phyloP scores from a whole-genome alignment of 1,284 basidiomycete species.

The Cryptococcus floricola region DNA sequence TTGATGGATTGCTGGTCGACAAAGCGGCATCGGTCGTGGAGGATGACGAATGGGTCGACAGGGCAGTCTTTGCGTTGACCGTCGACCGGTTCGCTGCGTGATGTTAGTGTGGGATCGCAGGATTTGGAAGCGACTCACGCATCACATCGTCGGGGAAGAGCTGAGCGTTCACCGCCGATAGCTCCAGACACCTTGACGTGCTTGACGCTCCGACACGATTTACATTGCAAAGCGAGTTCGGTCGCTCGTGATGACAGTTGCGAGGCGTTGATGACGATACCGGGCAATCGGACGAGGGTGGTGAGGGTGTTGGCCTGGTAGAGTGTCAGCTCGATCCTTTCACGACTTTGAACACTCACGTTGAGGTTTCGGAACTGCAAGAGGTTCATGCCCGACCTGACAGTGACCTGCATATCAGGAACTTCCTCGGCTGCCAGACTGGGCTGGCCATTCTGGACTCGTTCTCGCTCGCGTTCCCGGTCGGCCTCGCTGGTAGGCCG shows the following conservation, averaged over 20 bases:
- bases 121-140: slow-evolving; percentile 50
- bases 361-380: slow-evolving; percentile 89
- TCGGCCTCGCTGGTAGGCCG: slow-evolving; percentile 60
- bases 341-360: slow-evolving; percentile 36
- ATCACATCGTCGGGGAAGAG: slow-evolving; percentile 79
- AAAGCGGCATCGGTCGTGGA: slow-evolving; percentile 92
- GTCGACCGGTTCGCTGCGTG: slow-evolving; percentile 49
- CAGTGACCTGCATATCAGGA: slow-evolving; percentile 82
- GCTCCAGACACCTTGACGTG: slow-evolving; percentile 75
- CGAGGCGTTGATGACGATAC: slow-evolving; percentile 96
- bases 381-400: slow-evolving; percentile 84
- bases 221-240: slow-evolving; percentile 87
- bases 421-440: slow-evolving; percentile 57
- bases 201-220: slow-evolving; percentile 80
- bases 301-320: slow-evolving; percentile 80
- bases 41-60: slow-evolving; percentile 90
- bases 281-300: slow-evolving; percentile 91
- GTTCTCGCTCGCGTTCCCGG: slow-evolving; percentile 5
- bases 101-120: not conserved
- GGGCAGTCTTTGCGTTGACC: slow-evolving; percentile 89
- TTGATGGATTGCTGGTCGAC: slow-evolving; percentile 96
- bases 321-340: slow-evolving; percentile 7
- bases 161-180: slow-evolving; percentile 75
- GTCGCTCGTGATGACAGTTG: slow-evolving; percentile 90
- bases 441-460: slow-evolving; percentile 54